Percentiles rank a stretch among this genome's conserved stretches.
Evolutionary conservation across 2,329 filamentous ascomycete genomes (phyloP).

Genomic region (Metarhizium album): DNA sequence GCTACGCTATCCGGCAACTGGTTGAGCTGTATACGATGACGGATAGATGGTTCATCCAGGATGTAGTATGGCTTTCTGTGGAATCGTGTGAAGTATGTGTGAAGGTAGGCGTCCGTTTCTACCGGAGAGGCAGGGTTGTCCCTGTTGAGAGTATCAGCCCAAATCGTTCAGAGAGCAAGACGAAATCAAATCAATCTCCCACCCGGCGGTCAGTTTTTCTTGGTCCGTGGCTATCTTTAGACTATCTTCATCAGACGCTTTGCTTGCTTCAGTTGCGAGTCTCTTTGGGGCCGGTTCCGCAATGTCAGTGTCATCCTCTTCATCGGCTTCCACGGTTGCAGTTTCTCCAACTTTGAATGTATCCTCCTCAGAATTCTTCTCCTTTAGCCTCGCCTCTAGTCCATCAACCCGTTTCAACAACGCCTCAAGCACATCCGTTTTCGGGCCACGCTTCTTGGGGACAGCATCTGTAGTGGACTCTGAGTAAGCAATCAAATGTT

Average conservation of each 20-base stretch:
- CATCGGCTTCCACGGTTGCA: neutral
- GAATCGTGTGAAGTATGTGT: slow-evolving; percentile 69
- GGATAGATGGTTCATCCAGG: slow-evolving; percentile 63
- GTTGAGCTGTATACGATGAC: slow-evolving; percentile 59
- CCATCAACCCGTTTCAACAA: slow-evolving; percentile 77
- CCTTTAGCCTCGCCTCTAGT: slow-evolving; percentile 67
- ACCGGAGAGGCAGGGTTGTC: slow-evolving; percentile 35
- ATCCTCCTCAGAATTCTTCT: slow-evolving; percentile 39
- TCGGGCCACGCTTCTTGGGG: slow-evolving; percentile 81
- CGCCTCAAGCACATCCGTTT: slow-evolving; percentile 80
- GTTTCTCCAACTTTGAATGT: slow-evolving; percentile 1
- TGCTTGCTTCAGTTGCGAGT: slow-evolving; percentile 23
- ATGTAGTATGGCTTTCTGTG: slow-evolving; percentile 78
- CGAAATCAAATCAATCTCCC: neutral
- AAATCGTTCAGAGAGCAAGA: neutral
- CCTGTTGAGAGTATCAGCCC: slow-evolving; percentile 18
- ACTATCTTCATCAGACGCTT: slow-evolving; percentile 10
- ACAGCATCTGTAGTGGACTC: slow-evolving; percentile 54
- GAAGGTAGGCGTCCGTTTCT: slow-evolving; percentile 53
- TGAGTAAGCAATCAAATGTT: slow-evolving; percentile 1
- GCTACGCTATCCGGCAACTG: slow-evolving; percentile 49
- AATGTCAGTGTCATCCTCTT: slow-evolving; percentile 1
- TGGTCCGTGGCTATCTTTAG: neutral
- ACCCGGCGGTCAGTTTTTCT: neutral
- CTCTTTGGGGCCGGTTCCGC: slow-evolving; percentile 31